Base-by-base conservation (phyloP, 768 basidiomycete genomes). In the Rhodotorula babjevae region DNA sequence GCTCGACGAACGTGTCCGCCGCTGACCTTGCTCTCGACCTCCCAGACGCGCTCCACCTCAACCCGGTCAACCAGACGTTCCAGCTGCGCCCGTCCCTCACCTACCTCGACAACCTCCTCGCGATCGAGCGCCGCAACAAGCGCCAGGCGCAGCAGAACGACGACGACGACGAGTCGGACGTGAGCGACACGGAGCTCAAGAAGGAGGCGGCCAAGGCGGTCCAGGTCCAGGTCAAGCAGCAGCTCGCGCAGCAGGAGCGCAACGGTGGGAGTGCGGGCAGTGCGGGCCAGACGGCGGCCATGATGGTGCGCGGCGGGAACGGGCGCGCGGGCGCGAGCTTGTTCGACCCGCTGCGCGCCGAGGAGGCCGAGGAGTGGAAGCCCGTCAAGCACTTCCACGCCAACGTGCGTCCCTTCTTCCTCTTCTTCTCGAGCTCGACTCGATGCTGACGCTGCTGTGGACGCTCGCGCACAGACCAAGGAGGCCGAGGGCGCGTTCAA, bases 61-160 rank as follows among this genome's bases (percentile, higher is more conserved):
- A 77, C 53, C 80, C 80, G 14, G 58, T 81, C 55, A 74, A 75
- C 19, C 76, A 75, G 21, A 78, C 78, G 23, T 71, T 77, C 65
- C 80, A 81, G 67, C 75, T 81, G 47, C 77, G 80, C 53, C 78
- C 80, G 0, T 71, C 72, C 19, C 76, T 81, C 25, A 71, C 73
- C 60, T 81, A 81, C 74, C 77, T 81, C 64, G 79, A 80, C 71
- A 69, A 77, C 33, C 61, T 79, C 27, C 74, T 76, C 61, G 71
- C 74, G n/a, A 31, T 71, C 50, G 76, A 72, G 23, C 67, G 73
- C 10, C 68, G 68, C 16, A 63, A 65, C 18, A 73, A 73, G 62
- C 72, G 76, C 40, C 68, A 61, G 27, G 69, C 72, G 10, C 64
- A 74, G 10, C 49, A 67, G 19, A 55, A 68, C 23, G 73, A 68